These are phyloP conservation scores for Sextonia rubra DNA, from an alignment of 164 flowering plant species.

Conservation along the genomic window DNA sequence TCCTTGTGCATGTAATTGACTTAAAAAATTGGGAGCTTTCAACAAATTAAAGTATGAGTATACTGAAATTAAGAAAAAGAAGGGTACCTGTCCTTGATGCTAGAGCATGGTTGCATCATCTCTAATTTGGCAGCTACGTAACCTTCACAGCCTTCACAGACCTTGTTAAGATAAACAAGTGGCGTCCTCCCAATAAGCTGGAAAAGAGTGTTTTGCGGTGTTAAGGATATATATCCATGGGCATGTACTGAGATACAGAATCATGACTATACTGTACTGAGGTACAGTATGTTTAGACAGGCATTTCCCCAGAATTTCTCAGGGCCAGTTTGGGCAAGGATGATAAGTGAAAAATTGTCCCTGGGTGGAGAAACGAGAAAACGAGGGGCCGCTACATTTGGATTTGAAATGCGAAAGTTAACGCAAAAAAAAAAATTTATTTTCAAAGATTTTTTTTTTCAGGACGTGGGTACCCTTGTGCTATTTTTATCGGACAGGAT, in stretches of 20 bases:
- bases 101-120: slow-evolving; percentile 86
- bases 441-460: no score
- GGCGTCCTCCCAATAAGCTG: slow-evolving; percentile 94
- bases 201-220: not conserved
- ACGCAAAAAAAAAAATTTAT: no score
- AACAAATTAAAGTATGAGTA: not conserved
- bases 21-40: no score
- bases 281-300: not conserved
- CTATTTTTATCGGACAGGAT: no score
- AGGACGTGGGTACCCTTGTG: no score
- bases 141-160: slow-evolving; percentile 90
- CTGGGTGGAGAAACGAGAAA: not conserved
- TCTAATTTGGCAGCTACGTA: slow-evolving; percentile 90
- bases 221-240: not conserved
- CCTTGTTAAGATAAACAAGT: slow-evolving; percentile 83
- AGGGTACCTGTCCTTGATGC: slow-evolving; percentile 88
- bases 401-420: not conserved
- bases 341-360: not conserved
- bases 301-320: not conserved
- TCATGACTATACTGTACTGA: not conserved
- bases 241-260: not conserved
- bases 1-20: no score
- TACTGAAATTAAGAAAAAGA: not conserved
- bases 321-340: no score
- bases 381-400: not conserved